Conservation (phyloP, 2,329 filamentous ascomycete genomes). For the Bimuria novae-zelandiae region DNA sequence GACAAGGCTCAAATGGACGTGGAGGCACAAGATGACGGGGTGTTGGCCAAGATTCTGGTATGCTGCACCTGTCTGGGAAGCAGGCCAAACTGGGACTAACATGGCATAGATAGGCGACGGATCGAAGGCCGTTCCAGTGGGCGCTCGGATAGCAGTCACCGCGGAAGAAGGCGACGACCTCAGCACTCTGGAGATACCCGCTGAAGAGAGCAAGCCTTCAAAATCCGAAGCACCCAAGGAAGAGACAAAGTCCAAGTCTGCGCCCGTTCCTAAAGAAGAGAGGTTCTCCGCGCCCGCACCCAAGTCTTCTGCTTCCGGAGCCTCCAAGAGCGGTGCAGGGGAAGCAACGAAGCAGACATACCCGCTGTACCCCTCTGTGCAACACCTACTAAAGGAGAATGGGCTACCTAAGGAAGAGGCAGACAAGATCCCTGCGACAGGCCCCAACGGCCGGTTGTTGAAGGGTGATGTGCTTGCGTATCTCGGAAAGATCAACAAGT, state of each 20-base stretch:
- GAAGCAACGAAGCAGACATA: constrained; percentile 69
- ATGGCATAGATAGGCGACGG: constrained; percentile 63
- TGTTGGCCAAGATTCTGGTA: constrained; percentile 80
- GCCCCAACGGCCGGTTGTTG: constrained; percentile 83
- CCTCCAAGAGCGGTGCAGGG: constrained; percentile 38
- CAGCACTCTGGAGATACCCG: constrained; percentile 72
- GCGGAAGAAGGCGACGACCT: constrained; percentile 83
- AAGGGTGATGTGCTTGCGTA: constrained; percentile 96
- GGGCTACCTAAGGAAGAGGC: constrained; percentile 76
- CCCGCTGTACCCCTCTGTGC: constrained; percentile 81
- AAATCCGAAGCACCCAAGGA: constrained; percentile 44
- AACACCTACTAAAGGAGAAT: constrained; percentile 78
- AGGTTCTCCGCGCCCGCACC: constrained; percentile 33
- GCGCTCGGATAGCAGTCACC: constrained; percentile 78
- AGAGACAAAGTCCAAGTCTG: constrained; percentile 30
- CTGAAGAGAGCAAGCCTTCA: constrained; percentile 61
- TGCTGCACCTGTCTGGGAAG: constrained; percentile 1
- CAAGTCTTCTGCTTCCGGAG: constrained; percentile 27
- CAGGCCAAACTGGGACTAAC: constrained; percentile 12
- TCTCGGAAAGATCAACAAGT: constrained; percentile 74
- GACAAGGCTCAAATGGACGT: constrained; percentile 96
- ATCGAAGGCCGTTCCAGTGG: constrained; percentile 76
- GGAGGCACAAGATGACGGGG: constrained; percentile 86
- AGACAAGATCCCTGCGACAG: constrained; percentile 82
- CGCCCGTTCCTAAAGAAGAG: constrained; percentile 40